Evolutionary conservation across 1,139 yeast genomes (phyloP), one percentile per base, ranked within the genome.

Genomic region (Fermentozyma sake): DNA sequence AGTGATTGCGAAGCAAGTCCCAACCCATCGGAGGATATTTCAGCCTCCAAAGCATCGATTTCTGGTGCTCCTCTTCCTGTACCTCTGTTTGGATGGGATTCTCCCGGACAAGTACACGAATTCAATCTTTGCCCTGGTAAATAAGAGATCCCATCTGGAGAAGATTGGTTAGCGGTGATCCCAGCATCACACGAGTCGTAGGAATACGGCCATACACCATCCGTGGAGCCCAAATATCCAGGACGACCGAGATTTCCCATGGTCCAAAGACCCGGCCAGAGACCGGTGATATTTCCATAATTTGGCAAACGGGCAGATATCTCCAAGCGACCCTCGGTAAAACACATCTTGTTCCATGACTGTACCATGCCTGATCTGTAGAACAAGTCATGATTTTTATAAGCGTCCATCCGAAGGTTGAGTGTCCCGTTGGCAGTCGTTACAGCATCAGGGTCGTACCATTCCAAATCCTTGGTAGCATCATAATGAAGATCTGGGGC

Each of bases 371-470:
- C 59, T 1, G 55, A 50, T 7, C 59, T 37, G 36, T 53, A 53
- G 34, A 38, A 53, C 31, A 53, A 34, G 25, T 48, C 34, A 33
- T 53, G 59, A 38, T 49, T 50, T 26, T 52, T 49, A 35, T 40
- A 41, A 8, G 58, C 59, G 28, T 53, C 59, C 54, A 53, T 44
- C 5, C 48, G 33, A 19, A 53, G 34, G 22, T 38, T 35, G 21
- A 53, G 36, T 1, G 57, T 47, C 4, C 59, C 59, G 27, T 51
- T 42, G n/a, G 40, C 42, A 7, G 59, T 53, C 20, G 49, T 41
- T n/a, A 42, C 57, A 2, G 59, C 59, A 25, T 53, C 59, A 4
- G 59, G 59, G 25, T 50, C 56, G 35, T 53, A 53, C 59, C 59
- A 53, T 31, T 53, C 59, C 41, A 53, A 46, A 29, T 53, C 59